Percentiles rank a stretch among this genome's conserved stretches.
These are phyloP conservation scores for Wallacemonas collosoma DNA, from an alignment of 208 protist species.

Conservation along the genomic window DNA sequence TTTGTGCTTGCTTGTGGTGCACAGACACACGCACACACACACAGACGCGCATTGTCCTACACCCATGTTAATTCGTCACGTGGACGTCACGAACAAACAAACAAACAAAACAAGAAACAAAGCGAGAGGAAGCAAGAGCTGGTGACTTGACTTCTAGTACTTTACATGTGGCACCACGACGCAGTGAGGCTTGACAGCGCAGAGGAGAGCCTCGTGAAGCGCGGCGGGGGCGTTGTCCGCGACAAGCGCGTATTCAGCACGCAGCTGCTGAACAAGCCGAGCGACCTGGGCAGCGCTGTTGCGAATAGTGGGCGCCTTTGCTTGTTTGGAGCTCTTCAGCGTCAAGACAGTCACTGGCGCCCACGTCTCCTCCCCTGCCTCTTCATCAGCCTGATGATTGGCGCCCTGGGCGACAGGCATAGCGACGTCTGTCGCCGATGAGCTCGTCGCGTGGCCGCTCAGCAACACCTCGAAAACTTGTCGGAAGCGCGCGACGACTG, in stretches of 20 bases:
- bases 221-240: constrained; percentile 42
- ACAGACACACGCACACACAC: background rate
- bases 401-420: constrained; percentile 1
- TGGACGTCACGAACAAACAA: background rate
- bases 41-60: background rate
- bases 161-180: constrained; percentile 45
- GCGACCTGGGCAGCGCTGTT: constrained; percentile 56
- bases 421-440: background rate
- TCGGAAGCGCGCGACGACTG: constrained; percentile 16
- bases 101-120: background rate
- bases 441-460: background rate
- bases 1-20: background rate
- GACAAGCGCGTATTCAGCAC: constrained; percentile 65
- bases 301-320: constrained; percentile 30
- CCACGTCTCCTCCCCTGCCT: constrained; percentile 25
- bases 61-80: background rate
- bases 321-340: constrained; percentile 71
- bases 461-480: constrained; percentile 27
- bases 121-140: background rate
- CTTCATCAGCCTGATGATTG: background rate
- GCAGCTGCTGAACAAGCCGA: constrained; percentile 54
- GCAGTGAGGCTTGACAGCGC: constrained; percentile 60
- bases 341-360: constrained; percentile 48
- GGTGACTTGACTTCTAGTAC: background rate
- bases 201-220: constrained; percentile 58